These are phyloP conservation scores for Leishmania amazonensis DNA, from an alignment of 208 protist species.

Conservation along the genomic window DNA sequence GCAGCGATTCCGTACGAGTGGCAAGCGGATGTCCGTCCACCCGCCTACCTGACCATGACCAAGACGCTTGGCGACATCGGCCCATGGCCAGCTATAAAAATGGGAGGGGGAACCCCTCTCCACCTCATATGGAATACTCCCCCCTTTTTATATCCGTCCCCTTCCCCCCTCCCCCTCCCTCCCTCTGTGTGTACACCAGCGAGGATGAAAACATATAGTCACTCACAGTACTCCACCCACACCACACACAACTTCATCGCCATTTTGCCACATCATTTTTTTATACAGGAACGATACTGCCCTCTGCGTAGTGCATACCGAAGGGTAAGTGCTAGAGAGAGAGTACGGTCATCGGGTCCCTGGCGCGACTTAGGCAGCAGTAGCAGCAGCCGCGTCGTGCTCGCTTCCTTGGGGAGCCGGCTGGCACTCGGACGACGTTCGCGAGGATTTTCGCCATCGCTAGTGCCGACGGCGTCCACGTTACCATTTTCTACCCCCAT, in stretches of 20 bases:
- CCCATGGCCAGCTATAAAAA: neutral
- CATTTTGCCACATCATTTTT: neutral
- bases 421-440: neutral
- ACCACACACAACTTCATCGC: neutral
- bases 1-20: neutral
- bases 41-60: neutral
- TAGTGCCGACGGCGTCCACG: neutral
- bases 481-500: neutral
- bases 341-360: neutral
- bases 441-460: neutral
- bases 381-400: neutral
- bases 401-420: neutral
- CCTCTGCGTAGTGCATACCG: neutral
- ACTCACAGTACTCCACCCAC: neutral
- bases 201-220: neutral
- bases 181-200: neutral
- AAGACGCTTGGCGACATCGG: neutral
- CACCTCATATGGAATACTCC: neutral
- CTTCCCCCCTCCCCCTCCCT: neutral
- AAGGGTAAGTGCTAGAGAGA: neutral
- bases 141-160: neutral
- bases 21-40: neutral
- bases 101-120: neutral
- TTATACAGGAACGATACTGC: neutral
- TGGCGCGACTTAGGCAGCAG: neutral